These are phyloP conservation scores for Pyrenophora seminiperda DNA, from an alignment of 2,329 filamentous ascomycete genomes.

Conservation along the genomic window DNA sequence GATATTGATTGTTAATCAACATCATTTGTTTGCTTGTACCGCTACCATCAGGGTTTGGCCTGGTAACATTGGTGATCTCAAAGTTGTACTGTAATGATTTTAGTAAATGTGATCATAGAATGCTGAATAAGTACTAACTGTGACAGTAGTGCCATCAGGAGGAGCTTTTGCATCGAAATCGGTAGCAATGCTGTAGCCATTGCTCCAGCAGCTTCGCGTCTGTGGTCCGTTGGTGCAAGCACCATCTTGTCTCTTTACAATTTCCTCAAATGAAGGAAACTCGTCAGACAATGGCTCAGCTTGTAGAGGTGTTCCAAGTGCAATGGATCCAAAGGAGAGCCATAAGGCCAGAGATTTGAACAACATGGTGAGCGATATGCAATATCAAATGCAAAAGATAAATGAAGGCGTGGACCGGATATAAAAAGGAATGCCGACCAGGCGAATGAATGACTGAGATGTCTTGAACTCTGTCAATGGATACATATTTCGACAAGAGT, in stretches of 20 bases:
- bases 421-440: slow-evolving; percentile 10
- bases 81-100: slow-evolving; percentile 43
- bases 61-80: slow-evolving; percentile 50
- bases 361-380: slow-evolving; percentile 28
- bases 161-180: slow-evolving; percentile 54
- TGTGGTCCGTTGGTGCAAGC: slow-evolving; percentile 49
- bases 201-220: slow-evolving; percentile 51
- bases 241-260: slow-evolving; percentile 41
- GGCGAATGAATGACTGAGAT: slow-evolving; percentile 18
- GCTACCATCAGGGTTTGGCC: slow-evolving; percentile 48
- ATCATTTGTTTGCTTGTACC: slow-evolving; percentile 40
- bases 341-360: slow-evolving; percentile 29
- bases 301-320: slow-evolving; percentile 34
- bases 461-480: slow-evolving; percentile 12
- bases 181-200: slow-evolving; percentile 52
- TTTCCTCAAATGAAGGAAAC: slow-evolving; percentile 19
- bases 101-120: neutral
- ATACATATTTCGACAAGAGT: slow-evolving; percentile 9
- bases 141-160: slow-evolving; percentile 45
- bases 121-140: slow-evolving; percentile 19
- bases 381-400: slow-evolving; percentile 16
- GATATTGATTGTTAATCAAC: slow-evolving; percentile 62
- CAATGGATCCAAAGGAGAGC: slow-evolving; percentile 34
- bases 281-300: slow-evolving; percentile 15
- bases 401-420: slow-evolving; percentile 11